Evolutionary conservation across 2,329 filamentous ascomycete genomes (phyloP), one percentile per base, ranked within the genome.

Genomic region (Acarospora socialis): DNA sequence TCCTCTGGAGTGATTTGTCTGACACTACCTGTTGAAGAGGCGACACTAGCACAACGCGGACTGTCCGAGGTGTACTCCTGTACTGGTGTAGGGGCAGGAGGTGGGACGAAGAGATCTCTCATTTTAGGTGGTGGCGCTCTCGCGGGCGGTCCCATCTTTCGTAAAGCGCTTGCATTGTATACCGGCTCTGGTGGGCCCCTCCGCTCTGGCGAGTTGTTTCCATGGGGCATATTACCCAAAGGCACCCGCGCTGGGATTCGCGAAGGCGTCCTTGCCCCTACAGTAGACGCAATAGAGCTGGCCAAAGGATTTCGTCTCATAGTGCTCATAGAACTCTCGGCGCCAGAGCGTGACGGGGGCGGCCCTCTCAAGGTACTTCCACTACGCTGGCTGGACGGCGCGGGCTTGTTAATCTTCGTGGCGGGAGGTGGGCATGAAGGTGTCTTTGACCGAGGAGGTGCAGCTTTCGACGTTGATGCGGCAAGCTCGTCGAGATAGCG

Each of bases 111-210:
- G 18, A 94, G 65, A 24, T 92, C 83, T 42, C 87, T 76, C 84
- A 95, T 94, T 54, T 84, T 90, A 29, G 87, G 87, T 8, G 86
- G 86, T 21, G 83, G 82, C 2, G 77, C 77, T 39, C 74, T 66
- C 48, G 66, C 54, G 26, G 70, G 70, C 31, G 70, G 68, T 16
- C 66, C 69, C 54, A 60, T 58, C 38, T 55, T 57, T 14, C 54
- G 48, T 24, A 56, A 38, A 28, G 59, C 42, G 55, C 57, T 33
- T 53, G 58, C 37, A 16, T 45, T 44, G 14, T 45, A 42, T 5
- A 30, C 38, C 14, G 49, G 55, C 39, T 56, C 58, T 32, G 56
- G 61, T 7, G 49, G 60, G 21, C 53, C 56, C 7, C 66, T 63
- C 25, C 84, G 77, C 47, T 92, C 83, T 4, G 83, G 81, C 6